Percentiles rank a stretch among this genome's conserved stretches.
Conservation (phyloP, 1,139 yeast genomes). For the Zygoascus sp. region DNA sequence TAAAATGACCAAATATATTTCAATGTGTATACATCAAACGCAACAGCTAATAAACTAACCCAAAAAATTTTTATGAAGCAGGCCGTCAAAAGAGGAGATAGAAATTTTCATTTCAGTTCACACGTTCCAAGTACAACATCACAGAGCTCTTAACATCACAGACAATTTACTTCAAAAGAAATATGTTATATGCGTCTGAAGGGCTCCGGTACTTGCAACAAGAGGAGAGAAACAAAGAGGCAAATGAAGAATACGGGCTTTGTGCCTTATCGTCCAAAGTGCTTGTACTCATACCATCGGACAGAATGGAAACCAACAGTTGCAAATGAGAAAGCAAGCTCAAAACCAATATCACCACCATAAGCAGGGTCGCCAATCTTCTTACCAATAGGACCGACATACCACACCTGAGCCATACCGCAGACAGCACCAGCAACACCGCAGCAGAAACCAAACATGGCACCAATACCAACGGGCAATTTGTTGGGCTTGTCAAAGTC, state of each 20-base stretch:
- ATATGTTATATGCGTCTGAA: background rate
- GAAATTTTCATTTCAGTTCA: background rate
- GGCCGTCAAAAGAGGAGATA: background rate
- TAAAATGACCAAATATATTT: too few relatives aligned
- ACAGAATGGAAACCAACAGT: slow-evolving; percentile 56
- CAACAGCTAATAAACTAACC: background rate
- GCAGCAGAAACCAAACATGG: slow-evolving; percentile 68
- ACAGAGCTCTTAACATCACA: background rate
- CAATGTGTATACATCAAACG: too few relatives aligned
- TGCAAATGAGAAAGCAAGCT: slow-evolving; percentile 66
- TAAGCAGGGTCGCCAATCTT: slow-evolving; percentile 48
- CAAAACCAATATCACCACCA: slow-evolving; percentile 90
- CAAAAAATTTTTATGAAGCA: background rate
- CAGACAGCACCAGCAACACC: slow-evolving; percentile 83
- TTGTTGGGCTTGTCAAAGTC: slow-evolving; percentile 52
- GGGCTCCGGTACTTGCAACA: background rate
- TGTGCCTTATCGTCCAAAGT: slow-evolving; percentile 27
- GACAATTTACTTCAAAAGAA: too few relatives aligned
- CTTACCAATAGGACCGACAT: slow-evolving; percentile 61
- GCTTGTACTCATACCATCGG: slow-evolving; percentile 57
- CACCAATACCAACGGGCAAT: slow-evolving; percentile 75
- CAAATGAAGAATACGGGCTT: too few relatives aligned
- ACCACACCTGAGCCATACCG: slow-evolving; percentile 88
- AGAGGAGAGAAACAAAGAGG: too few relatives aligned
- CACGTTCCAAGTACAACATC: background rate